Base-by-base conservation (phyloP, 2,329 filamentous ascomycete species). In the Eutypella sp. region DNA sequence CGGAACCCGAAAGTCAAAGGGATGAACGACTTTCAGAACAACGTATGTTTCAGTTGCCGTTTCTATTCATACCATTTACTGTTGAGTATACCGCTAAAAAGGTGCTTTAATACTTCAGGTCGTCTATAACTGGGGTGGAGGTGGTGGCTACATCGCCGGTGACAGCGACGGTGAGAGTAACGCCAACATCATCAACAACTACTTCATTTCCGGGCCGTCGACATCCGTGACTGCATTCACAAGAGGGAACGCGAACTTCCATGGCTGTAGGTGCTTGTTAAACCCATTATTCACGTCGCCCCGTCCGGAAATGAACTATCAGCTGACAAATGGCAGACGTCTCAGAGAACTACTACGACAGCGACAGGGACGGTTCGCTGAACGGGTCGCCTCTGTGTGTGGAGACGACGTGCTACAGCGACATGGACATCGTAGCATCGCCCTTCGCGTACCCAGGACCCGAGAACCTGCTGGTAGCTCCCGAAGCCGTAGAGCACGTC, bases 1-100 rank as follows among this genome's bases (percentile, higher is more conserved):
- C 67, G 76, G 2, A 78, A 79, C 47, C 75, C 76, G 1, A 78
- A 78, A 48, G 74, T 78, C 41, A 80, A 80, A 56, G 75, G 74
- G 1, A 68, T 74, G 3, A 79, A 78, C 20, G 75, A 79, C 52
- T 79, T 77, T 45, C 67, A 67, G 47, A 72, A 72, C 47, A 72
- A 69, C 34, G 59, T 61, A 36, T 53, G 53, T 20, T 24, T 5
- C n/a, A n/a, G n/a, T n/a, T 16, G 10, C 6, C 1, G 11, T 39
- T 18, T 22, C 18, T 11, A 22, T 22, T 22, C 20, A 9, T 10
- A 11, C 34, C 34, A 5, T 3, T 5, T 5, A 37, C 10, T 8
- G 31, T 9, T 15, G 10, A 18, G 7, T 2, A 4, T 13, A 5
- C n/a, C 4, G n/a, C 34, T 11, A 22, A 19, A 15, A 18, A 11